Base-by-base conservation (phyloP, 352 stramenopile genomes). In the Pythium aristosporum region DNA sequence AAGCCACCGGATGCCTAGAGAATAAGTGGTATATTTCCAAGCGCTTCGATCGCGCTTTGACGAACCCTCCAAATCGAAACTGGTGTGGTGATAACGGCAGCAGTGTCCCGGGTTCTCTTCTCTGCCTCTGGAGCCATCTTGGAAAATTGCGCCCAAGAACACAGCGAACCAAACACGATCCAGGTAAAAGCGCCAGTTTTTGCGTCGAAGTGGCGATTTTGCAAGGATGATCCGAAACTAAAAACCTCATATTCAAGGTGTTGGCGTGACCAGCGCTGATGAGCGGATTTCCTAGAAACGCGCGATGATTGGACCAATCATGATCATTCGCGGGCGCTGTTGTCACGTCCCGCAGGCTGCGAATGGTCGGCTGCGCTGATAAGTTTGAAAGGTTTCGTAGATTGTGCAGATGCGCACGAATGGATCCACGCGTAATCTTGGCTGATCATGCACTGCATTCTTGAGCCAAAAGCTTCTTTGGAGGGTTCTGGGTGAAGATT, bases 21-120 rank as follows among this genome's bases (percentile, higher is more conserved):
- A 56, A 30, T 48, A 51, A 39, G 37, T 51, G 44, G 56, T 46
- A 44, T 48, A 63, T 63, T 63, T 63, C 56, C 28, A 63, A 63
- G 34, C 30, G 34, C 44, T 50, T 50, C 44, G 44, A 50, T 8
- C 44, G 20, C 44, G 44, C 44, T 50, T 7, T 25, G 21, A 28
- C n/a, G 53, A 41, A 51, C 44, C 50, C 25, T 58, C 37, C 49
- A 49, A 48, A 60, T 66, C 21, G 42, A 49, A 59, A 64, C 48
- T 64, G 57, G 21, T 8, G 47, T n/a, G 10, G 39, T 34, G 36
- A 46, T 28, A 44, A 57, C n/a, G 30, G 32, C 21, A 43, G 49
- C 10, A 25, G 11, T 56, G 30, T 10, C 46, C 23, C 34, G 34
- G 8, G 34, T 20, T 34, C 46, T 51, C 21, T 51, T 36, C n/a